Percentiles rank a stretch among this genome's conserved stretches.
Conservation (phyloP, 306 rosid species). For the Lithocarpus polystachyus region DNA sequence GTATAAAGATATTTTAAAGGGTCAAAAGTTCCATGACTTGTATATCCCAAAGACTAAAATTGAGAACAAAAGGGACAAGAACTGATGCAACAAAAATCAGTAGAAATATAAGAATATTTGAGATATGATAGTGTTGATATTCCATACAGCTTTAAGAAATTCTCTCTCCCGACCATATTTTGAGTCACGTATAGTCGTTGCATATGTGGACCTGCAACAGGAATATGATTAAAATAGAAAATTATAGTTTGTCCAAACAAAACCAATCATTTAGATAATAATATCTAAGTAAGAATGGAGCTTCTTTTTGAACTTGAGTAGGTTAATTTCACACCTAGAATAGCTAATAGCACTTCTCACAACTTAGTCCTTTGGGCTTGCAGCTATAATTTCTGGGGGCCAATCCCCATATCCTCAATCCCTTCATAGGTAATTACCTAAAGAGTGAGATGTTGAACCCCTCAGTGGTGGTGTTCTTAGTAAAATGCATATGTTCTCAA, state of each 20-base stretch:
- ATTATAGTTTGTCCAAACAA: not conserved
- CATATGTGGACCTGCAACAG: slow-evolving; percentile 82
- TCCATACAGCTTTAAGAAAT: slow-evolving; percentile 86
- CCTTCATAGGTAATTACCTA: not conserved
- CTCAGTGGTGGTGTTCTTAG: not conserved
- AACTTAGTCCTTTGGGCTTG: not conserved
- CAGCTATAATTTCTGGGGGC: not conserved
- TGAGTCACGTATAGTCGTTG: slow-evolving; percentile 86
- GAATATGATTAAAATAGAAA: slow-evolving; percentile 7
- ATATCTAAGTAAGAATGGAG: not conserved
- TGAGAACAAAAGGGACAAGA: not conserved
- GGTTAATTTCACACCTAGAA: not conserved
- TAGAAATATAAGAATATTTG: slow-evolving; percentile 1
- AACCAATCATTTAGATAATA: not conserved
- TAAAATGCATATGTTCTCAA: not conserved
- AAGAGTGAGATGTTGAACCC: not conserved
- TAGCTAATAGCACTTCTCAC: not conserved
- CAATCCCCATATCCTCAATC: not conserved
- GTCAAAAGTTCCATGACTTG: not conserved
- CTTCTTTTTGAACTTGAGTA: not conserved
- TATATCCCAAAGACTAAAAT: not conserved
- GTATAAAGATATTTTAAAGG: no score
- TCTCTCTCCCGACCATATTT: slow-evolving; percentile 84
- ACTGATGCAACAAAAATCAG: not conserved
- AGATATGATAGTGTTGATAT: not conserved